Conservation (phyloP, 495 filamentous ascomycete species). For the Neurospora sp. region DNA sequence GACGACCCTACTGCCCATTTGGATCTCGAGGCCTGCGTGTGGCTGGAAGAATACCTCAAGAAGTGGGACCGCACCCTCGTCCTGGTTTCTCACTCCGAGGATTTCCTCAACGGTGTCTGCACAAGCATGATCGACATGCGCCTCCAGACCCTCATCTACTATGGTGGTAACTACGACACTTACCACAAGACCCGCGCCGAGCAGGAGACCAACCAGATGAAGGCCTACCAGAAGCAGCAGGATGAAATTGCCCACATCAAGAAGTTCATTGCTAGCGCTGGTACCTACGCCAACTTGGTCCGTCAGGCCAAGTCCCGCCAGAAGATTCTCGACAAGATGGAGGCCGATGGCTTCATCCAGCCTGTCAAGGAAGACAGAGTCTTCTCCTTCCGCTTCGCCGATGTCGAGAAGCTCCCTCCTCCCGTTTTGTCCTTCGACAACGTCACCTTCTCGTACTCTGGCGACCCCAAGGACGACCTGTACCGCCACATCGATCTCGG, state of each 20-base stretch:
- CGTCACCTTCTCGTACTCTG: constrained; percentile 96
- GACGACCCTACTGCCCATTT: constrained; percentile 99
- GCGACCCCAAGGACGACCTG: constrained; percentile 76
- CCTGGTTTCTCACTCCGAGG: constrained; percentile 92
- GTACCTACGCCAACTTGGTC: constrained; percentile 99
- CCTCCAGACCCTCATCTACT: constrained; percentile 82
- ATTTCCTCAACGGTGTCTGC: constrained; percentile 99
- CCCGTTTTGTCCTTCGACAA: constrained; percentile 94
- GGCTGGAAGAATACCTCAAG: constrained; percentile 98
- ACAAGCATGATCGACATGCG: constrained; percentile 99
- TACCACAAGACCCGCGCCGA: constrained; percentile 92
- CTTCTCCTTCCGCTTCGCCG: constrained; percentile 97
- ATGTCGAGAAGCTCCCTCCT: constrained; percentile 95
- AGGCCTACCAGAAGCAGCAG: constrained; percentile 97
- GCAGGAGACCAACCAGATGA: constrained; percentile 96
- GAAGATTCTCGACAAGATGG: constrained; percentile 99
- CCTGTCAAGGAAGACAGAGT: constrained; percentile 74
- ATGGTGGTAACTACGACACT: constrained; percentile 99
- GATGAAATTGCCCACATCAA: constrained; percentile 99
- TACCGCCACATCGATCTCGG: constrained; percentile 95
- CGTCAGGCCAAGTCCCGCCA: constrained; percentile 97
- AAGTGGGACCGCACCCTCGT: constrained; percentile 99
- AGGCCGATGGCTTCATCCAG: constrained; percentile 97
- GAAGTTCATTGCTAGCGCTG: constrained; percentile 98
- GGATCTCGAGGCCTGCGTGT: constrained; percentile 98